These are phyloP conservation scores for Porcisia hertigi DNA, from an alignment of 208 protist species.

Conservation along the genomic window DNA sequence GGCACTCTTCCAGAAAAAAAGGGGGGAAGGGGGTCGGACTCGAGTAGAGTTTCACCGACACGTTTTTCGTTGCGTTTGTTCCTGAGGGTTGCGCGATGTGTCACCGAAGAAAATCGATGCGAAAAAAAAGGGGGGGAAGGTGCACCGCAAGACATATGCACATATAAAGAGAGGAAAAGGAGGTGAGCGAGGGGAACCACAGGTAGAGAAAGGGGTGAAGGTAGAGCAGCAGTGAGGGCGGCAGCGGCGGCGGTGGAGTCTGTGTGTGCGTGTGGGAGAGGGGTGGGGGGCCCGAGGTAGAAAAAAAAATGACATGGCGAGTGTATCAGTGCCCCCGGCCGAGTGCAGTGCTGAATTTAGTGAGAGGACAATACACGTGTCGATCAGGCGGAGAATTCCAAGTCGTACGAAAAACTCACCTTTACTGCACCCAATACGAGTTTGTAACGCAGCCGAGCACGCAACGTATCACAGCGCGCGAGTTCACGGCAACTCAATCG, in stretches of 20 bases:
- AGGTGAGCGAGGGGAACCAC: no score
- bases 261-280: background rate
- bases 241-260: background rate
- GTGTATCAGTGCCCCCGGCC: no score
- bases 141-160: no score
- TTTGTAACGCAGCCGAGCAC: no score
- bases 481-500: slow-evolving; percentile 1
- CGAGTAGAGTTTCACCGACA: background rate
- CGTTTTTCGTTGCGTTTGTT: background rate
- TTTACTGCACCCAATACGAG: background rate
- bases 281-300: background rate
- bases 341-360: no score
- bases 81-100: background rate
- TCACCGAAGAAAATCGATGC: background rate
- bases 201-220: background rate
- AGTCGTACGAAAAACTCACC: background rate
- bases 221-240: background rate
- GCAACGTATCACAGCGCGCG: background rate
- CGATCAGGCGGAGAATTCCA: no score
- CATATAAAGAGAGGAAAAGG: background rate
- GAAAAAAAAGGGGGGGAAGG: background rate
- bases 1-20: background rate
- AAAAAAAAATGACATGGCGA: no score
- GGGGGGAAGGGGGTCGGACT: background rate
- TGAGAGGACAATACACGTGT: no score